Base-by-base conservation (phyloP, 2,329 filamentous ascomycete genomes). In the Akanthomyces uredinophilus region DNA sequence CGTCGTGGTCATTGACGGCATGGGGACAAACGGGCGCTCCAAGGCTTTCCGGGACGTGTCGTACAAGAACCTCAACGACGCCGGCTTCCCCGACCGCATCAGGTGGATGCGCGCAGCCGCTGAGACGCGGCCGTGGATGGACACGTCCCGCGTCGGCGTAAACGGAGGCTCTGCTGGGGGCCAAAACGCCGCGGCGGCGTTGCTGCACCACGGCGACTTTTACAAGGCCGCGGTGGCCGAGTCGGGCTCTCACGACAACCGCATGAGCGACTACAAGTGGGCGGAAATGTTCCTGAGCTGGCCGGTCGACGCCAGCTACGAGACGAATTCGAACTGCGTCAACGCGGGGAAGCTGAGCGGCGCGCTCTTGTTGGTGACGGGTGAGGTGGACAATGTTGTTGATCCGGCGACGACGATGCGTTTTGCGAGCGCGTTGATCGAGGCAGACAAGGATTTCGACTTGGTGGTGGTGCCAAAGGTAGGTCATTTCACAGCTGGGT, bases 101-200 rank as follows among this genome's bases (percentile, higher is more conserved):
- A 56, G 64, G 4, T 72, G 71, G 71, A 64, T 69, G 10, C 62
- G 65, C 5, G 65, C 68, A 20, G 70, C 67, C 0, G 70, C 70
- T 5, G 54, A 61, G n/a, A 66, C 65, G n/a, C 64, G 69, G 1
- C 68, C 68, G 2, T 72, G 71, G 70, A 68, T 72, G 69, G 67
- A 73, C 41, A 43, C 68, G 0, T 65, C 68, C 4, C 66, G 69
- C 4, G 68, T 73, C 5, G 71, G 71, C 13, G 64, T 72, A 49
- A 65, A 65, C 44, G 71, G 71, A 3, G 64, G 57, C 10, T 73
- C 71, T 11, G 70, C 71, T 3, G 71, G 71, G 22, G 71, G 71
- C 1, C 70, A 73, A 39, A 73, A 64, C 47, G 67, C 70, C 0
- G 65, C 64, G 1, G 66, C 66, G 16, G 71, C 64, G 1, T 63